These are phyloP conservation scores for Hydnomerulius pinastri DNA, from an alignment of 768 basidiomycete species.

Conservation along the genomic window DNA sequence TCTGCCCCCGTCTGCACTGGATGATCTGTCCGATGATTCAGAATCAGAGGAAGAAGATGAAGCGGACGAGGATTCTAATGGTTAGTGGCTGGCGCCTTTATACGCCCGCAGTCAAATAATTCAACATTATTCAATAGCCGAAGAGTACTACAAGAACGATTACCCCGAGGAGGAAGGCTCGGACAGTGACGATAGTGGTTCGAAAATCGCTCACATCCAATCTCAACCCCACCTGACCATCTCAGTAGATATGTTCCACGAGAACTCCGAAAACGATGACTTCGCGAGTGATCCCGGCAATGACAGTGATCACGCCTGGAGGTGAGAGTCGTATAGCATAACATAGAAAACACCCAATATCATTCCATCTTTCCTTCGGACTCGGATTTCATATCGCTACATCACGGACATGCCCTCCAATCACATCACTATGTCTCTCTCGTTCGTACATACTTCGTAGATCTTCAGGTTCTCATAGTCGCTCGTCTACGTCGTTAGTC, in stretches of 20 bases:
- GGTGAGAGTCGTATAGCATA: conserved; percentile 21
- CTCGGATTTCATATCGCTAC: conserved; percentile 19
- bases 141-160: conserved; percentile 84
- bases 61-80: conserved; percentile 85
- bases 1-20: conserved; percentile 56
- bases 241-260: conserved; percentile 58
- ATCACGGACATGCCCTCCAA: conserved; percentile 18
- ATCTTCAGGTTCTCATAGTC: neutral
- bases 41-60: conserved; percentile 72
- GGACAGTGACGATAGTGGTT: conserved; percentile 43
- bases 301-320: conserved; percentile 35
- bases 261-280: conserved; percentile 52
- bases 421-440: conserved; percentile 6
- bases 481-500: conserved; percentile 1
- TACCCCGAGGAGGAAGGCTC: conserved; percentile 73
- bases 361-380: conserved; percentile 19
- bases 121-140: conserved; percentile 45
- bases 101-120: neutral
- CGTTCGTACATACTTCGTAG: conserved; percentile 18
- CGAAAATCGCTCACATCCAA: conserved; percentile 4
- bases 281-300: conserved; percentile 29
- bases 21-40: conserved; percentile 60
- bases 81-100: conserved; percentile 36
- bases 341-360: conserved; percentile 6
- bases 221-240: conserved; percentile 3